A percentile compares a stretch with the other conserved stretches of the same genome.
Evolutionary conservation across 495 filamentous ascomycete genomes (phyloP).

Genomic region (Penicillium bovifimosum): DNA sequence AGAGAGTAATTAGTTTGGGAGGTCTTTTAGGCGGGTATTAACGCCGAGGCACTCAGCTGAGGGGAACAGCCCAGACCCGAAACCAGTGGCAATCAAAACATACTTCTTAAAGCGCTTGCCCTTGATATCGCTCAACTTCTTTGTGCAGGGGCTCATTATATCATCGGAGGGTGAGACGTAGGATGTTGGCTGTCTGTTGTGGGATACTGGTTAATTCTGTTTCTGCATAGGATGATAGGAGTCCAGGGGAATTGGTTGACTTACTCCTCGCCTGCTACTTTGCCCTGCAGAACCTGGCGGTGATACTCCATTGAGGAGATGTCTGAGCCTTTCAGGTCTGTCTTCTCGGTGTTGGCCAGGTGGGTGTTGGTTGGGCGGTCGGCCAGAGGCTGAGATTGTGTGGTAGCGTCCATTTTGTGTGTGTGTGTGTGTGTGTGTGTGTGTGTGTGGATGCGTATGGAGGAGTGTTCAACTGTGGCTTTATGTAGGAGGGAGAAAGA

Average conservation of each 20-base stretch:
- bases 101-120: slow-evolving; percentile 67
- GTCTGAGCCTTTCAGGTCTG: slow-evolving; percentile 31
- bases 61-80: background rate
- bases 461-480: background rate
- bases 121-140: slow-evolving; percentile 80
- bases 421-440: slow-evolving; percentile 3
- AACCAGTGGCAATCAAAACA: slow-evolving; percentile 5
- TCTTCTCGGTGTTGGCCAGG: slow-evolving; percentile 30
- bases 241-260: slow-evolving; percentile 19
- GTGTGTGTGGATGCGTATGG: too few species aligned
- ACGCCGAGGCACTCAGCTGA: background rate
- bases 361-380: slow-evolving; percentile 44
- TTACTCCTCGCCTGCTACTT: slow-evolving; percentile 65
- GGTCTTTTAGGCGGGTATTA: too few species aligned
- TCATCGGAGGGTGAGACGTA: slow-evolving; percentile 91
- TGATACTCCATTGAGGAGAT: slow-evolving; percentile 66
- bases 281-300: slow-evolving; percentile 67
- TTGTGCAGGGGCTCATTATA: slow-evolving; percentile 90
- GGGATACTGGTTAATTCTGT: background rate
- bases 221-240: background rate
- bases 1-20: background rate
- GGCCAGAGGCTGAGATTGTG: slow-evolving; percentile 35
- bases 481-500: background rate
- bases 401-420: slow-evolving; percentile 31
- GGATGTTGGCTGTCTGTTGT: slow-evolving; percentile 45